A percentile compares a stretch with the other conserved stretches of the same genome.
Evolutionary conservation across 208 protist genomes (phyloP).

Genomic region (Leishmania amazonensis): DNA sequence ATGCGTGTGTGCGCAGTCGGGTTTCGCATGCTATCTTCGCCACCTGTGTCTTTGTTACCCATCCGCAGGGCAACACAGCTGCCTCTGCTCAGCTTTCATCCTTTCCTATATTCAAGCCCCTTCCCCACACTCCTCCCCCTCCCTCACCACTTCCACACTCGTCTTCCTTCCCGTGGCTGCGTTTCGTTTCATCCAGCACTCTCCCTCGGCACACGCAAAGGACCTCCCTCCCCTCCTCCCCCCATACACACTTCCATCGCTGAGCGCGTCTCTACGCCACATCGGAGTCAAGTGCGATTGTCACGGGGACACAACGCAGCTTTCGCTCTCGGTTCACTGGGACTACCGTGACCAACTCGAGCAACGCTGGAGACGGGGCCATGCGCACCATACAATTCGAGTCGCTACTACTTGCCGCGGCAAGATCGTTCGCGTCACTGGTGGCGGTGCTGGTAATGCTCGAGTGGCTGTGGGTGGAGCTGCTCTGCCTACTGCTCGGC

Average conservation of each 20-base stretch:
- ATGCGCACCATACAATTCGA: constrained; percentile 25
- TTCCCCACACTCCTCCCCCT: neutral
- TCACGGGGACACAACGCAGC: constrained; percentile 26
- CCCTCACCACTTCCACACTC: neutral
- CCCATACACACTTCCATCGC: neutral
- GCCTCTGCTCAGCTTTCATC: neutral
- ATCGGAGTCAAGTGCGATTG: constrained; percentile 23
- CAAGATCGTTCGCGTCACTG: neutral
- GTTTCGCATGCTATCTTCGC: neutral
- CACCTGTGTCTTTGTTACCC: neutral
- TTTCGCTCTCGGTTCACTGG: constrained; percentile 16
- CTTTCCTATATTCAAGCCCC: neutral
- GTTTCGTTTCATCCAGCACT: neutral
- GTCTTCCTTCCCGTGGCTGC: neutral
- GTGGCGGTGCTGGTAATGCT: neutral
- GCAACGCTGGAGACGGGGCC: constrained; percentile 5
- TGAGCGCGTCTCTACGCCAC: constrained; percentile 7
- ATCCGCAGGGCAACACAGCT: neutral
- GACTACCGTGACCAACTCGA: constrained; percentile 29
- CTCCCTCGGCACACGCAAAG: neutral
- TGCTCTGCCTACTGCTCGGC: neutral
- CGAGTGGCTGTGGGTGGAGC: neutral
- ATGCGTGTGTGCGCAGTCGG: neutral
- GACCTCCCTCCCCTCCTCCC: neutral
- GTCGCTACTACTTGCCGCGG: constrained; percentile 5